phyloP scores from a whole-genome alignment of 2,329 filamentous ascomycete genomes.

The Apiospora marii region DNA sequence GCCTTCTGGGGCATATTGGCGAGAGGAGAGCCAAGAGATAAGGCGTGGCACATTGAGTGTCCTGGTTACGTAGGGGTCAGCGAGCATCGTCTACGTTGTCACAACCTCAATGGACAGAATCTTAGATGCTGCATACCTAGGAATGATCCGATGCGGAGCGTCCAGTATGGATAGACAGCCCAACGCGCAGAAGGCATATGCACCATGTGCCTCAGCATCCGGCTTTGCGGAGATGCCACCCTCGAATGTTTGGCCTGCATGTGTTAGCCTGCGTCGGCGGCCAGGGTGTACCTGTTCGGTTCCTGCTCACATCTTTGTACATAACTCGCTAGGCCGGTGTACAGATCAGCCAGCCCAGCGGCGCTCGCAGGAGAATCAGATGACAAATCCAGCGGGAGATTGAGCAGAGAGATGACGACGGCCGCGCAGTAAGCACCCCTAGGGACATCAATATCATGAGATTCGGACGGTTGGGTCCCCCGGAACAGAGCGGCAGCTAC shows the following conservation, averaged over 20 bases:
- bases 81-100: constrained; percentile 42
- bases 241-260: constrained; percentile 86
- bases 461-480: constrained; percentile 29
- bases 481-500: constrained; percentile 32
- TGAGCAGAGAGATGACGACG: constrained; percentile 82
- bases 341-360: constrained; percentile 70
- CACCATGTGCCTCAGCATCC: constrained; percentile 91
- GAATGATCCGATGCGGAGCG: constrained; percentile 76
- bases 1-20: constrained; percentile 90
- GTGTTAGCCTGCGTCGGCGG: constrained; percentile 35
- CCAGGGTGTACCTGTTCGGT: constrained; percentile 29
- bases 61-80: constrained; percentile 51
- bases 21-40: constrained; percentile 86
- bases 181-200: constrained; percentile 94
- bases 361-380: constrained; percentile 72
- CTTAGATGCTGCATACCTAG: constrained; percentile 62
- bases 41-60: constrained; percentile 80
- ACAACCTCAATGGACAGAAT: constrained; percentile 44
- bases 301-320: constrained; percentile 75
- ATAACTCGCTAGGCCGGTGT: constrained; percentile 80
- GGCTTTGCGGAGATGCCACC: constrained; percentile 90
- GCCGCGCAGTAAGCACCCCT: constrained; percentile 93
- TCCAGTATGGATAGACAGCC: constrained; percentile 89
- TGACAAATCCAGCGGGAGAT: constrained; percentile 82
- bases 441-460: constrained; percentile 25